Evolutionary conservation across 768 basidiomycete species (phyloP).

Genomic region (Lentinus brumalis): DNA sequence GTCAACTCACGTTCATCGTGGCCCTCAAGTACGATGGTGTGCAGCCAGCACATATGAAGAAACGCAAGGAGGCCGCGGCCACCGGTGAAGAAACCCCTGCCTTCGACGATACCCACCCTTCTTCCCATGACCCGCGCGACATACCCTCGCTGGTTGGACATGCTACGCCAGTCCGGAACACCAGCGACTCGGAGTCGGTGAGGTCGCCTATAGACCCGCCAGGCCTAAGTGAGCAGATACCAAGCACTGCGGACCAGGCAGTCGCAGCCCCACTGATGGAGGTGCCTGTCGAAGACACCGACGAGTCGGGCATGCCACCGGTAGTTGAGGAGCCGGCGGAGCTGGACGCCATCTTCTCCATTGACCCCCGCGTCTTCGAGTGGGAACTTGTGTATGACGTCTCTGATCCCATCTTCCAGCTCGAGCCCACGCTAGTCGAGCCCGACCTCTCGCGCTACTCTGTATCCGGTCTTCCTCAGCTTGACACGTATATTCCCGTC

Average conservation of each 20-base stretch:
- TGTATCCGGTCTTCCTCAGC: conserved; percentile 22
- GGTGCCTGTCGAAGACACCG: too few relatives aligned
- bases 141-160: neutral
- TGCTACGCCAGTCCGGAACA: neutral
- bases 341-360: neutral
- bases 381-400: neutral
- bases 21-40: neutral
- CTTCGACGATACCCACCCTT: neutral
- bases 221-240: neutral
- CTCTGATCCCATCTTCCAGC: neutral
- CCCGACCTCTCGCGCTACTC: conserved; percentile 8
- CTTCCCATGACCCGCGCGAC: neutral
- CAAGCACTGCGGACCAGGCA: neutral
- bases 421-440: neutral
- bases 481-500: conserved; percentile 29
- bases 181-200: neutral
- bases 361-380: neutral
- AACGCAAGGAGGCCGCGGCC: neutral
- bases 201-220: neutral
- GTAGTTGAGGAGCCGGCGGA: neutral
- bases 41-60: neutral
- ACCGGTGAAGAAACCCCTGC: neutral
- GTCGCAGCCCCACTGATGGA: too few relatives aligned
- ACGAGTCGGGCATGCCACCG: too few relatives aligned
- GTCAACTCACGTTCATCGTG: neutral